Evolutionary conservation across 306 rosid genomes (phyloP), one percentile per base, ranked within the genome.

Genomic region (Sphenostylis stenocarpa): DNA sequence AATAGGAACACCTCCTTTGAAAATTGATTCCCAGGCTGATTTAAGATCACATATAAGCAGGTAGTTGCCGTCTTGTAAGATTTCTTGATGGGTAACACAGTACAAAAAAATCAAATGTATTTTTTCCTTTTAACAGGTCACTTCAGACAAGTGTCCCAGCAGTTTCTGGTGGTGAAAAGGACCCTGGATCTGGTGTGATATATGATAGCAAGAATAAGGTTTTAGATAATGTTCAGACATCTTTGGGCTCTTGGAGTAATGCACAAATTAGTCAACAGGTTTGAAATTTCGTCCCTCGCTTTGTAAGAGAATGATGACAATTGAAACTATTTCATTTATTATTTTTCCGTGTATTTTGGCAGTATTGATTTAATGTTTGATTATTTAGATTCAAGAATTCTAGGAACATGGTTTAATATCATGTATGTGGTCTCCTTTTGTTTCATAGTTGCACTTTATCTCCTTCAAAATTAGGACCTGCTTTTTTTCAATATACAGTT

Each of bases 1-100:
- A 67, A 92, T 95, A 76, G 96, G 98, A 64, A 90, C 96, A 14
- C 93, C 97, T 75, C 87, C 96, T 81, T 72, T 92, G 90, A 94
- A 89, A 88, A 76, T 82, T 82, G 98, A 90, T 65, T 56, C 82
- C 21, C 93, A 90, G 69, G 45, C 89, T 57, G 93, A 93, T 72
- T 48, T 79, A 73, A 87, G 91, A 77, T 86, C 93, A 56, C 95
- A 89, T 68, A 70, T 86, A 7, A 85, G 80, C 82, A 89, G 97
- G 98, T 90, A 83, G 41, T 53, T 80, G 36, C 29, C 36, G 48
- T 36, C 56, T 56, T 73, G 53, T 55, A 45, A 38, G 60, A 82
- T 73, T 23, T 71, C 33, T 14, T 63, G 43, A 36, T 29, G 62
- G 28, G 29, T 15, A 21, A 21, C 23, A 53, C n/a, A 17, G 34